phyloP scores from a whole-genome alignment of 768 basidiomycete genomes.

The Mycena haematopus region DNA sequence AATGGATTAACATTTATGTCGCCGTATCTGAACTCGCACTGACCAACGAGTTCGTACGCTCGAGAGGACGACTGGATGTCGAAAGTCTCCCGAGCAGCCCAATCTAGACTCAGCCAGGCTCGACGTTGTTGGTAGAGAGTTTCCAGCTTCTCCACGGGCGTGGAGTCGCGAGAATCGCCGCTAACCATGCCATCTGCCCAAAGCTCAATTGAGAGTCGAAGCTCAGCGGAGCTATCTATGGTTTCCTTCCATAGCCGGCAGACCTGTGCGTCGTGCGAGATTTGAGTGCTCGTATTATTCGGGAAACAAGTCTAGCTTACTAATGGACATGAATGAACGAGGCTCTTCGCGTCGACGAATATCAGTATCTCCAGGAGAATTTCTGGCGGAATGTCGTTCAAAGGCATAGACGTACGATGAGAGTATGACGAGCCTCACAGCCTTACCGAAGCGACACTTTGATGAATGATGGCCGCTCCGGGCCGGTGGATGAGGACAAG shows the following conservation, averaged over 20 bases:
- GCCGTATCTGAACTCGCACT: background rate
- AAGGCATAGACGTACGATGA: background rate
- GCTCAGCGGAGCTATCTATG: background rate
- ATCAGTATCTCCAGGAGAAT: slow-evolving; percentile 1
- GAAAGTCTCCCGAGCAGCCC: slow-evolving; percentile 10
- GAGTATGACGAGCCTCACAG: too few species aligned
- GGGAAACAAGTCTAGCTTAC: background rate
- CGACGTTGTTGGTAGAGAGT: background rate
- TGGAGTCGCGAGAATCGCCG: background rate
- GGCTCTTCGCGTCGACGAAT: background rate
- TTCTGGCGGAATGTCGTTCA: slow-evolving; percentile 3
- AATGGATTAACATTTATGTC: background rate
- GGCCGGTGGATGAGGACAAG: too few species aligned
- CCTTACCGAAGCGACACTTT: too few species aligned
- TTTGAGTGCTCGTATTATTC: too few species aligned
- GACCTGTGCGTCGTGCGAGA: slow-evolving; percentile 7
- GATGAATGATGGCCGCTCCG: too few species aligned
- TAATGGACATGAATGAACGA: background rate
- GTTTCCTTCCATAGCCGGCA: slow-evolving; percentile 2
- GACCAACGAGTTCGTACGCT: slow-evolving; percentile 24
- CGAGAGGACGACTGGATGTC: slow-evolving; percentile 2
- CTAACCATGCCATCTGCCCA: slow-evolving; percentile 19
- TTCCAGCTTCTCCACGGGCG: slow-evolving; percentile 7
- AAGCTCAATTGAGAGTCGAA: slow-evolving; percentile 15
- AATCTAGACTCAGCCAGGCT: slow-evolving; percentile 11